phyloP scores from a whole-genome alignment of 2,329 filamentous ascomycete genomes.

The Colletotrichum sansevieriae region DNA sequence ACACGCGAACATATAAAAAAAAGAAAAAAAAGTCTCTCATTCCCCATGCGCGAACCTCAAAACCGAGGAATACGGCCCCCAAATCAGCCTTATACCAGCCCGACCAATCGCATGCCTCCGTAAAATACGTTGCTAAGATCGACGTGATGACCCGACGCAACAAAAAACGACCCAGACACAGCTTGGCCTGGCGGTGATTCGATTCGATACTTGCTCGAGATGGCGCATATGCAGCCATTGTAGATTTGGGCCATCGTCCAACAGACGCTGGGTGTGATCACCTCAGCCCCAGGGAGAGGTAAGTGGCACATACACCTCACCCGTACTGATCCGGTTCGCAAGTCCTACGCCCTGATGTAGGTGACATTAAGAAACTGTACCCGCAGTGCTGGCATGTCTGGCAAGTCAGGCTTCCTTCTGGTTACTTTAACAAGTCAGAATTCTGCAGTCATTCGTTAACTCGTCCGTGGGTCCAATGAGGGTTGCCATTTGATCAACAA shows the following conservation, averaged over 20 bases:
- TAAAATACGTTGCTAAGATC: conserved; percentile 27
- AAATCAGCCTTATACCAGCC: conserved; percentile 22
- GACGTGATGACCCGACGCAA: conserved; percentile 31
- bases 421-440: too few relatives aligned
- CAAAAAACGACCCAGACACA: background rate
- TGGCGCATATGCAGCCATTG: background rate
- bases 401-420: too few relatives aligned
- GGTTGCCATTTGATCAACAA: too few relatives aligned
- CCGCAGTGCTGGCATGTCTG: background rate
- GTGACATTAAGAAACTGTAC: background rate
- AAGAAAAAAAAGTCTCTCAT: background rate
- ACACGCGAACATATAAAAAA: too few relatives aligned
- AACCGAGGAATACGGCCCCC: conserved; percentile 43
- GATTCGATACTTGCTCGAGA: background rate
- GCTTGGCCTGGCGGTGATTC: too few relatives aligned
- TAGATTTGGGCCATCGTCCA: background rate
- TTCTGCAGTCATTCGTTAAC: too few relatives aligned
- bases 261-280: background rate
- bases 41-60: background rate
- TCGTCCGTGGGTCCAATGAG: too few relatives aligned
- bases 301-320: conserved; percentile 6
- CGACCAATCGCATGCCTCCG: conserved; percentile 30
- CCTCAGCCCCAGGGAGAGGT: background rate
- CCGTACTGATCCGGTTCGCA: background rate
- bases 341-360: background rate